Base-by-base conservation (phyloP, 768 basidiomycete species). In the Leccinellum albellum region DNA sequence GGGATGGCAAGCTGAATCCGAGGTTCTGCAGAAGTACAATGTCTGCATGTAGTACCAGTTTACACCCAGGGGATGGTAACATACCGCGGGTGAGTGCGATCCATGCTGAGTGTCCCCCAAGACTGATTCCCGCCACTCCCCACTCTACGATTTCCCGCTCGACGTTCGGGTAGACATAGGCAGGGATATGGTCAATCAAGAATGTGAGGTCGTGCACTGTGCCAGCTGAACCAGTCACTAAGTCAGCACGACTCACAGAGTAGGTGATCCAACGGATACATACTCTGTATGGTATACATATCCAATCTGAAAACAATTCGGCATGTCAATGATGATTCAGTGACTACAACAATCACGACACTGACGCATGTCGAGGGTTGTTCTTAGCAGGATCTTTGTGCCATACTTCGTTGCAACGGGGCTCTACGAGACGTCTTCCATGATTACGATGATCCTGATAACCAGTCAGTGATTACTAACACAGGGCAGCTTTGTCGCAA, bases 51-150 rank as follows among this genome's bases (percentile, higher is more conserved):
- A 42, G 5, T 24, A 33, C 15, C 10, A 53, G 15, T 7, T 29
- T 20, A 2, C 13, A 15, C 12, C 13, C 23, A 20, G 42, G 26
- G 13, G 21, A 44, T 23, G 35, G 24, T 15, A 10, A 50, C 67
- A 15, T 67, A 75, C 80, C 79, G 60, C 75, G 74, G 21, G 79
- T 66, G 33, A 91, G 78, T 2, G 79, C 75, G 29, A 88, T 78
- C 92, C 93, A 95, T 0, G 89, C 78, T 0, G 90, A 79, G 67
- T 97, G 92, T 0, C 92, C 93, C 1, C 93, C 94, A 1, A 97
- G 81, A 58, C 88, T 90, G 62, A 88, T 78, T 0, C 94, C 94
- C 0, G 82, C 79, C 3, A 88, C 76, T 12, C 84, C 83, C 86
- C 88, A 97, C 55, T 83, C 78, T 6, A 73, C 77, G 35, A 95